Evolutionary conservation across 2,329 filamentous ascomycete genomes (phyloP).

Genomic region (Neocatenulostroma microsporum): DNA sequence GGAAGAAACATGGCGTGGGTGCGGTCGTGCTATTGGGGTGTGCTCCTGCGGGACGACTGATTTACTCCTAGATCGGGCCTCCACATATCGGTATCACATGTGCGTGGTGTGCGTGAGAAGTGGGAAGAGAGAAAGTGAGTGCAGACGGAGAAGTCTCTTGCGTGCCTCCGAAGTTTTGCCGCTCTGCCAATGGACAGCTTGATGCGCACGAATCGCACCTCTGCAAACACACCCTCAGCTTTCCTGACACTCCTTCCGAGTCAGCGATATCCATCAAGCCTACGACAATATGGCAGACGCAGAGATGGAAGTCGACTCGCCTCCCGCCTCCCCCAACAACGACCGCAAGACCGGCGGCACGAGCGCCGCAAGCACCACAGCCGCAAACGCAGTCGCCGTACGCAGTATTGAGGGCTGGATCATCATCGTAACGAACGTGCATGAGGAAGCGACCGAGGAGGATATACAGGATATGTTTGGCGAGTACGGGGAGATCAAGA

Average conservation of each 20-base stretch:
- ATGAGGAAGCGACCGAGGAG: slow-evolving; percentile 81
- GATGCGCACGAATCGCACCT: no score
- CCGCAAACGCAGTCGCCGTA: slow-evolving; percentile 67
- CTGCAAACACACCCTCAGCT: neutral
- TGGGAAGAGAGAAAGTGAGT: no score
- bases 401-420: slow-evolving; percentile 89
- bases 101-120: no score
- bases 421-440: slow-evolving; percentile 75
- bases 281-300: neutral
- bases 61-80: no score
- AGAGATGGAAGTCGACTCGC: slow-evolving; percentile 1
- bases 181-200: no score
- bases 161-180: no score
- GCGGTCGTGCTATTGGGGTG: no score
- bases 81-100: no score
- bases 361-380: slow-evolving; percentile 42
- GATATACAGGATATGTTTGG: slow-evolving; percentile 73
- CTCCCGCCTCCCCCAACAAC: neutral
- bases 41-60: no score
- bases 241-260: neutral
- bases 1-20: no score
- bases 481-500: slow-evolving; percentile 81
- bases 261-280: no score
- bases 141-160: no score
- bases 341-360: neutral